Conservation (phyloP, 164 flowering plant species). For the Liquidambar formosana region DNA sequence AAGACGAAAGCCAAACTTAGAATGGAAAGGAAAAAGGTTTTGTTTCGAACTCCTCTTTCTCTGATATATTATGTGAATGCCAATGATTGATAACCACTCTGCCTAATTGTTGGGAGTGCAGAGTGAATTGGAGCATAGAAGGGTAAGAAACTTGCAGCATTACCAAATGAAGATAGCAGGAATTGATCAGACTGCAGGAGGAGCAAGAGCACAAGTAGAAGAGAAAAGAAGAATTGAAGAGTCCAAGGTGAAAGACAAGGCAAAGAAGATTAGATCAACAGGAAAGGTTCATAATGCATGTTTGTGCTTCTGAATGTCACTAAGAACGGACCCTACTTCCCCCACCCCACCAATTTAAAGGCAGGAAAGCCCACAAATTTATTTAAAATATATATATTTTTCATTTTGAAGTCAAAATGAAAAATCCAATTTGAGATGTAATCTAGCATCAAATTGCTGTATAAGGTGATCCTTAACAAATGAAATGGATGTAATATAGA, state of each 20-base stretch:
- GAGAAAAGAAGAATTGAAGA: conserved; percentile 62
- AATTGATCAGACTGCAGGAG: conserved; percentile 57
- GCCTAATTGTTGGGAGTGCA: conserved; percentile 22
- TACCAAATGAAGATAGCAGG: conserved; percentile 46
- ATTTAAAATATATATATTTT: too few species aligned
- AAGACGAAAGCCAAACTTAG: conserved; percentile 45
- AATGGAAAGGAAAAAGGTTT: conserved; percentile 62
- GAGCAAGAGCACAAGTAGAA: conserved; percentile 56
- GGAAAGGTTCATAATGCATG: conserved; percentile 42
- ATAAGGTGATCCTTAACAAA: too few species aligned
- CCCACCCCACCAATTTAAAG: too few species aligned
- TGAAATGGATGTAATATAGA: too few species aligned
- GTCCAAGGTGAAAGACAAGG: conserved; percentile 50
- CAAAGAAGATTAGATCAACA: conserved; percentile 48
- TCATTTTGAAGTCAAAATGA: too few species aligned
- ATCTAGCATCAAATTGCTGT: too few species aligned
- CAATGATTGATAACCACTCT: background rate
- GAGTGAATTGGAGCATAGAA: conserved; percentile 50
- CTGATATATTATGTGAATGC: background rate
- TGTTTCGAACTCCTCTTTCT: background rate
- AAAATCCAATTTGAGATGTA: too few species aligned
- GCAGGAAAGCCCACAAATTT: too few species aligned
- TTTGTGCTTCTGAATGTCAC: conserved; percentile 51
- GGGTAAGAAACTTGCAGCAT: conserved; percentile 32
- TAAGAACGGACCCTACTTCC: background rate